Evolutionary conservation across 345 rosid species (phyloP).

Genomic region (Mangifera indica): DNA sequence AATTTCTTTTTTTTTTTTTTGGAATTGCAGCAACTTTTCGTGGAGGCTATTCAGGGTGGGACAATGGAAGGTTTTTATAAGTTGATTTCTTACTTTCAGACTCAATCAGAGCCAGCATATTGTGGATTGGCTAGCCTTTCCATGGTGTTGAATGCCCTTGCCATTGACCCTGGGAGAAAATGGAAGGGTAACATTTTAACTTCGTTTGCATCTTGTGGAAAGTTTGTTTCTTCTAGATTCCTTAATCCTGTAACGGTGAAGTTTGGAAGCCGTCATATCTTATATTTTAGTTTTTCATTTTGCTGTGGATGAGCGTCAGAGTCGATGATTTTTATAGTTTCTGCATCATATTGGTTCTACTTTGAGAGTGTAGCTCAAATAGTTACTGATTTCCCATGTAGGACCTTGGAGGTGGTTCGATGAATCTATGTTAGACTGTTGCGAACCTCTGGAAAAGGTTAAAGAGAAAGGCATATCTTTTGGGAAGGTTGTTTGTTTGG

Average conservation of each 20-base stretch:
- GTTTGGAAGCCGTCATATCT: too few relatives aligned
- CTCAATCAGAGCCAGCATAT: constrained; percentile 90
- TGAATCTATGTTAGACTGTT: constrained; percentile 92
- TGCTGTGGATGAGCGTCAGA: not conserved
- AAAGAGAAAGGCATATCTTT: constrained; percentile 81
- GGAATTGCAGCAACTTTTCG: constrained; percentile 62
- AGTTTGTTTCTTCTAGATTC: not conserved
- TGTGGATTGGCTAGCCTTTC: constrained; percentile 90
- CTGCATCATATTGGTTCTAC: not conserved
- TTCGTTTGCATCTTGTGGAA: not conserved
- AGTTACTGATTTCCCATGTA: constrained; percentile 29
- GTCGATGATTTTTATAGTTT: not conserved
- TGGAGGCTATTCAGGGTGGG: constrained; percentile 78
- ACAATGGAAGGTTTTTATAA: constrained; percentile 90
- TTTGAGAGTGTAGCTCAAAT: constrained; percentile 8
- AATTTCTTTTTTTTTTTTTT: not conserved
- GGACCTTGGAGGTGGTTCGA: constrained; percentile 99
- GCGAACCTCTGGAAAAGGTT: constrained; percentile 83
- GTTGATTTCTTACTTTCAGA: constrained; percentile 80
- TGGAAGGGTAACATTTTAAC: constrained; percentile 66
- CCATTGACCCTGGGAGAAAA: constrained; percentile 76
- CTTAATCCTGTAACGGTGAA: too few relatives aligned
- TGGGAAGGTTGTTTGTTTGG: constrained; percentile 89
- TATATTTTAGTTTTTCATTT: not conserved
- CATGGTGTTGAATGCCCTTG: constrained; percentile 86